Evolutionary conservation across 2,329 filamentous ascomycete genomes (phyloP).

Genomic region (Aspergillus transmontanensis): DNA sequence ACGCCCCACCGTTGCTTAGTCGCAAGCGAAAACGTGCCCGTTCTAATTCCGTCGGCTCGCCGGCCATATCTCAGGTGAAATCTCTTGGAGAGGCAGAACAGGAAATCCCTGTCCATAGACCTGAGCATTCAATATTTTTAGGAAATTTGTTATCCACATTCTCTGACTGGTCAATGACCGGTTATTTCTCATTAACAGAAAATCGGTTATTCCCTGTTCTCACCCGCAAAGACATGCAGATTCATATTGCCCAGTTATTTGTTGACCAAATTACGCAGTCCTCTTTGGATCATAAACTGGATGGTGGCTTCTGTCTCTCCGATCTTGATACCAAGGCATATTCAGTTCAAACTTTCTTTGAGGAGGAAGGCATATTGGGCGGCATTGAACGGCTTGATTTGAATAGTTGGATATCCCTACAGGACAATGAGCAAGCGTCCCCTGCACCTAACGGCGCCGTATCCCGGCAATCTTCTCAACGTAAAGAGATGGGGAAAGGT

Average conservation of each 20-base stretch:
- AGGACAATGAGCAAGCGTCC: constrained; percentile 26
- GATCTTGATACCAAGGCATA: constrained; percentile 30
- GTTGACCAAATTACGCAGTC: constrained; percentile 49
- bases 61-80: constrained; percentile 33
- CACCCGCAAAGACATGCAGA: constrained; percentile 36
- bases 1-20: constrained; percentile 23
- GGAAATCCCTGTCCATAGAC: constrained; percentile 20
- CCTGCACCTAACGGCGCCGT: constrained; percentile 16
- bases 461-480: constrained; percentile 24
- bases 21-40: constrained; percentile 40
- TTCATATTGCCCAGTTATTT: constrained; percentile 44
- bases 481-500: constrained; percentile 32
- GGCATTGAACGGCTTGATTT: constrained; percentile 39
- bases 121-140: constrained; percentile 39
- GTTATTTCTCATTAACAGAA: constrained; percentile 41
- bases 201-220: constrained; percentile 36
- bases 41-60: constrained; percentile 34
- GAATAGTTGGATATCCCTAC: constrained; percentile 38
- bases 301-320: constrained; percentile 30
- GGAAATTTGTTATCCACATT: constrained; percentile 43
- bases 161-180: constrained; percentile 43
- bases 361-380: constrained; percentile 31
- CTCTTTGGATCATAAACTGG: constrained; percentile 40
- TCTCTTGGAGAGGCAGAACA: constrained; percentile 22
- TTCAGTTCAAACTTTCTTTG: constrained; percentile 28